phyloP scores from a whole-genome alignment of 2,329 filamentous ascomycete species.

The Talaromyces pinophilus region DNA sequence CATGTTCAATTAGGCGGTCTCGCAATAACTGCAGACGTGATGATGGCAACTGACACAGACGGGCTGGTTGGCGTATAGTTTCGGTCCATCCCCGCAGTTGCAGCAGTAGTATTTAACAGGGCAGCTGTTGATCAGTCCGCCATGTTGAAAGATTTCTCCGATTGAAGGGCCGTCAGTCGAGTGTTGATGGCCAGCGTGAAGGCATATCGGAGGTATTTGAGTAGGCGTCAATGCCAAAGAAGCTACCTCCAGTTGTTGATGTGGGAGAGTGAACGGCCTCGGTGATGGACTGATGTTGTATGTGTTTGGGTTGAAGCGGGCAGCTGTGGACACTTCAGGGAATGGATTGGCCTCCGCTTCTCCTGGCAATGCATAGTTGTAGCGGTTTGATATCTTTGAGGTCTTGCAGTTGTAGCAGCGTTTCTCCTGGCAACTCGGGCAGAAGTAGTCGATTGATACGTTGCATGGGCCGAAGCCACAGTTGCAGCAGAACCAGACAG shows the following conservation, averaged over 20 bases:
- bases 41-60: slow-evolving; percentile 39
- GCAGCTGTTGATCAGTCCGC: slow-evolving; percentile 10
- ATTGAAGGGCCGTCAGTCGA: neutral
- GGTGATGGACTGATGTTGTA: neutral
- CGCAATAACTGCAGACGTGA: slow-evolving; percentile 33
- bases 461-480: slow-evolving; percentile 39
- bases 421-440: slow-evolving; percentile 30
- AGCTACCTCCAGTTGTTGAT: neutral
- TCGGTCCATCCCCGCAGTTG: slow-evolving; percentile 42
- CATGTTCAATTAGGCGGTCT: neutral
- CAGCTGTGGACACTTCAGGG: too few relatives aligned
- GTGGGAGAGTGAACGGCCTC: neutral
- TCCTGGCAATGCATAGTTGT: neutral
- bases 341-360: neutral
- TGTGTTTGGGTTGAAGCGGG: neutral
- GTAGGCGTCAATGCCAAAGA: neutral
- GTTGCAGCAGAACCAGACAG: slow-evolving; percentile 39
- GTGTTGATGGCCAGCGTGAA: neutral
- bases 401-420: slow-evolving; percentile 29
- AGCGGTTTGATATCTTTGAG: slow-evolving; percentile 3
- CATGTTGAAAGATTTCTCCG: slow-evolving; percentile 9
- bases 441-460: slow-evolving; percentile 29
- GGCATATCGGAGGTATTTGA: neutral
- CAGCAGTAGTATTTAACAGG: slow-evolving; percentile 40
- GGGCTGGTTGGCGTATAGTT: slow-evolving; percentile 38